phyloP scores from a whole-genome alignment of 345 rosid genomes.

The Eucalyptus grandis region DNA sequence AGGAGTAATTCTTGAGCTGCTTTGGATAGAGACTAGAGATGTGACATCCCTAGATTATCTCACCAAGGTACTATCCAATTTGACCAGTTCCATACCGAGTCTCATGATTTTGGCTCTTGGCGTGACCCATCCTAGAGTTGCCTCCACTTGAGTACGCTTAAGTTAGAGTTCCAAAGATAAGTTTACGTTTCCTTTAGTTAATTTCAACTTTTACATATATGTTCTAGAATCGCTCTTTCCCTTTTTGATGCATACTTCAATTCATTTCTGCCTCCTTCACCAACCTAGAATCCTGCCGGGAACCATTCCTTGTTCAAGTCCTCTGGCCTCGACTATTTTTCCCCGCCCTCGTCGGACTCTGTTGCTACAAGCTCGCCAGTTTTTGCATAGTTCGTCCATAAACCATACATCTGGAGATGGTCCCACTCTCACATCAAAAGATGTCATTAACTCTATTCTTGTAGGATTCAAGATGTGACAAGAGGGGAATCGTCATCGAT shows the following conservation, averaged over 20 bases:
- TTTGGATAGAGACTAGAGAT: neutral
- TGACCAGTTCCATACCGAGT: too few species aligned
- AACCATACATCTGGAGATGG: neutral
- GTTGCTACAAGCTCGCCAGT: neutral
- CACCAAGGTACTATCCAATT: too few species aligned
- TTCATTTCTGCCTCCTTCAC: neutral
- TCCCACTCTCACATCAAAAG: neutral
- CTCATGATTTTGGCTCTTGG: neutral
- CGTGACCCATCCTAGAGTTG: accelerated
- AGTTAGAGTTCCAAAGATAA: neutral
- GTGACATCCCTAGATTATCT: neutral
- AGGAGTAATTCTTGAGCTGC: neutral
- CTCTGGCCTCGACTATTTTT: neutral
- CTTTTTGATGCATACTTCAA: neutral
- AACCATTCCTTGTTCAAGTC: neutral
- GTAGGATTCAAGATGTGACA: neutral
- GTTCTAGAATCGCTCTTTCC: too few species aligned
- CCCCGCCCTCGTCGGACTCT: accelerated
- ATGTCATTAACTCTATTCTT: neutral
- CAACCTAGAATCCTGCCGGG: neutral
- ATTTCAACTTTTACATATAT: too few species aligned
- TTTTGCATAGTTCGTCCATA: neutral
- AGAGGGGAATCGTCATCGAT: neutral
- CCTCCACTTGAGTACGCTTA: neutral
- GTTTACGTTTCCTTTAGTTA: too few species aligned